Base-by-base conservation (phyloP, 805 yeast species). In the Lachancea sp. region DNA sequence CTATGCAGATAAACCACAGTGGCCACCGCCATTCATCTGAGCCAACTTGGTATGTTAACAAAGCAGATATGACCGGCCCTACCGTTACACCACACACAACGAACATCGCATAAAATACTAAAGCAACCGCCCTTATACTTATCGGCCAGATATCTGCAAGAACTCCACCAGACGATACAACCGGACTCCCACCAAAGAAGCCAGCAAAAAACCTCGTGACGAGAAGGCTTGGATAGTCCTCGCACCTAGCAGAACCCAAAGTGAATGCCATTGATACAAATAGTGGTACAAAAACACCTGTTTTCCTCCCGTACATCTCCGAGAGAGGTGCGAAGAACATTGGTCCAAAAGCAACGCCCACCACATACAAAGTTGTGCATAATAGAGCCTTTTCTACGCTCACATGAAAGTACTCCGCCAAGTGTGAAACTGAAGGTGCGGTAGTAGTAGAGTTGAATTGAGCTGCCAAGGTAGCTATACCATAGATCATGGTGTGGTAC, bases 251-350 rank as follows among this genome's bases (percentile, higher is more conserved):
- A 33, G 36, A 33, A 4, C 36, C 36, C 20, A 33, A 33, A 4
- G 36, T 33, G 36, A 33, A 33, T 19, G 36, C 36, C 36, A 33
- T 33, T 7, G 81, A 82, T 30, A 77, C 45, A 15, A 72, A 70
- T 43, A 81, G 64, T 3, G 85, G 79, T 1, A 60, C 44, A 5
- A 56, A 62, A 57, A 79, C 80, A 35, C 80, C 66, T 20, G 68
- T 67, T 46, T 67, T 67, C 58, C 87, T 68, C 15, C 86, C 85
- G 32, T 76, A 56, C 58, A 78, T 83, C 60, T 81, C 87, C 10
- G 81, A 74, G 10, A 80, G 51, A 36, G 85, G 85, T 19, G 85
- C 83, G 59, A 80, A 79, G 19, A 77, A 54, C 46, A 77, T 60
- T 1, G 86, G 86, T 18, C 47, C 47, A 17, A 43, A 18, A 41